These are phyloP conservation scores for Entomortierella beljakovae DNA, from an alignment of 192 early-diverging fungal species.

Conservation along the genomic window DNA sequence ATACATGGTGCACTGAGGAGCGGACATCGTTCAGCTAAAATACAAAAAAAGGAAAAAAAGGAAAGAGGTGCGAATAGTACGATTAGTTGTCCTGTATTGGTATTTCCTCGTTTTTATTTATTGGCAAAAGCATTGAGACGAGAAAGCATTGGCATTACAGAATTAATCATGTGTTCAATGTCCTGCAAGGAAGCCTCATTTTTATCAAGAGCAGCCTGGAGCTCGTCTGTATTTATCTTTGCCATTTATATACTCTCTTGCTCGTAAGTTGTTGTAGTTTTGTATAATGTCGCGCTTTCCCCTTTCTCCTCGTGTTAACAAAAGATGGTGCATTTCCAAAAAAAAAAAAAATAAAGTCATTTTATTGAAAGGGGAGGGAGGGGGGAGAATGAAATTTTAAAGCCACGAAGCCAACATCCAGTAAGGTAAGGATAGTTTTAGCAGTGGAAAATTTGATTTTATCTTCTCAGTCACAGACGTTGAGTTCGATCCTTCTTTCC, in stretches of 20 bases:
- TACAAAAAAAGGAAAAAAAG: neutral
- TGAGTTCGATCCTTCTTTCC: constrained; percentile 36
- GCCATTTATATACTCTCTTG: neutral
- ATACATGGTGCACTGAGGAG: constrained; percentile 39
- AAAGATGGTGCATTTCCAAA: no score
- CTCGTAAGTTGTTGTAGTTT: neutral
- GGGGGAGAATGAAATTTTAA: constrained; percentile 2
- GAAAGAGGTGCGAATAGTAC: neutral
- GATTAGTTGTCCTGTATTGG: neutral
- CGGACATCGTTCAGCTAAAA: constrained; percentile 47
- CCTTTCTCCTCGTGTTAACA: no score
- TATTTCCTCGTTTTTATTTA: neutral
- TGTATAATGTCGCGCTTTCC: no score
- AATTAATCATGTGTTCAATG: constrained; percentile 52
- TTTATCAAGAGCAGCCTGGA: constrained; percentile 27
- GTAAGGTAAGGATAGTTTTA: neutral
- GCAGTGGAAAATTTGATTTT: constrained; percentile 13
- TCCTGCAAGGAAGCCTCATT: constrained; percentile 31
- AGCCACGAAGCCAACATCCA: no score
- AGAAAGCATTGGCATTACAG: constrained; percentile 6
- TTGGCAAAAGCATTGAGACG: neutral
- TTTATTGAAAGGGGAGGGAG: neutral
- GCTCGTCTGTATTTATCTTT: constrained; percentile 20
- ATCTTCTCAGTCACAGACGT: neutral
- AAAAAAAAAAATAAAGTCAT: no score